A percentile compares a stretch with the other conserved stretches of the same genome.
These are phyloP conservation scores for Curvularia lunata DNA, from an alignment of 2,329 filamentous ascomycete genomes.

Conservation along the genomic window DNA sequence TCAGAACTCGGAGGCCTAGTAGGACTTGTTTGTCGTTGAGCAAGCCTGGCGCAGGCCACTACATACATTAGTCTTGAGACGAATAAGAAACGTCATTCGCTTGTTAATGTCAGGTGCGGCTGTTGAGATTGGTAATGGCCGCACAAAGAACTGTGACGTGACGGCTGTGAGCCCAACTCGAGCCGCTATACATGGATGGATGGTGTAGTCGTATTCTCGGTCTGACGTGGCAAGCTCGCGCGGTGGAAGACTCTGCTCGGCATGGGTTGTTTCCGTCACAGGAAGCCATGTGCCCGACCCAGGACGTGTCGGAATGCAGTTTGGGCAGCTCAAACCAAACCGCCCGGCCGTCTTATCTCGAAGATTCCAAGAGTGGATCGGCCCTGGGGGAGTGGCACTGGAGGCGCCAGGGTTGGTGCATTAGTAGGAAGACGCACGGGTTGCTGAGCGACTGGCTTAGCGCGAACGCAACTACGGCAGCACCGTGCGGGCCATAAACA, in stretches of 20 bases:
- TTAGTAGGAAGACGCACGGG: constrained; percentile 20
- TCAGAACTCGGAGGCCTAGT: constrained; percentile 67
- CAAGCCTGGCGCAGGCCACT: not conserved
- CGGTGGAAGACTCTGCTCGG: constrained; percentile 1
- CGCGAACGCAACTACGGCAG: constrained; percentile 13
- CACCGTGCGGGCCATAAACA: constrained; percentile 16
- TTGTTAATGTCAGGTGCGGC: not conserved
- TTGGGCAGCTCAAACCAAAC: not conserved
- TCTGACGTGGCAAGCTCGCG: constrained; percentile 7
- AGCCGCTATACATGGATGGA: constrained; percentile 1
- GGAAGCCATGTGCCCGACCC: not conserved
- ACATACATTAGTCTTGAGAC: not conserved
- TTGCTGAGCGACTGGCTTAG: constrained; percentile 19
- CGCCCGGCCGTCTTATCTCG: constrained; percentile 4
- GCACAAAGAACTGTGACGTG: constrained; percentile 1
- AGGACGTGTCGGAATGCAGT: not conserved
- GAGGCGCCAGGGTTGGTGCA: constrained; percentile 12
- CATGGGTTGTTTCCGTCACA: not conserved
- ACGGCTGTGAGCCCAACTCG: not conserved
- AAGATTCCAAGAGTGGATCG: constrained; percentile 14
- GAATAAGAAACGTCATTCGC: constrained; percentile 5
- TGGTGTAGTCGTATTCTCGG: constrained; percentile 1
- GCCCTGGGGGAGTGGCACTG: constrained; percentile 13
- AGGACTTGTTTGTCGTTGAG: constrained; percentile 3
- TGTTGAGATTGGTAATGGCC: not conserved